A percentile compares a stretch with the other conserved stretches of the same genome.
These are phyloP conservation scores for Daldinia caldariorum DNA, from an alignment of 495 filamentous ascomycete species.

Conservation along the genomic window DNA sequence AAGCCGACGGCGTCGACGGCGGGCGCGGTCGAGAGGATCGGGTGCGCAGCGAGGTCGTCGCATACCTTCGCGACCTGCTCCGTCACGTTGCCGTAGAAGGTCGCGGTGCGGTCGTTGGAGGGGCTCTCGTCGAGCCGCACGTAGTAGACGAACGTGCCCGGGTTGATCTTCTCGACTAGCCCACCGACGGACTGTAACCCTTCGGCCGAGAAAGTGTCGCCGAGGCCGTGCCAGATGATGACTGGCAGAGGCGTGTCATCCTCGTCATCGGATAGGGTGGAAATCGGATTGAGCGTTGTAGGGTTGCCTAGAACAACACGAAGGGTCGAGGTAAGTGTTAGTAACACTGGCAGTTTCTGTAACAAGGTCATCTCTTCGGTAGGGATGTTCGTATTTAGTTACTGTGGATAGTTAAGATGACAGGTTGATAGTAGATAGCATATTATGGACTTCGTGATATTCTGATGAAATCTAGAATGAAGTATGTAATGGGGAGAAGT, in stretches of 20 bases:
- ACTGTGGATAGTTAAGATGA: neutral
- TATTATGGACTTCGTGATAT: constrained; percentile 15
- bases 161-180: constrained; percentile 76
- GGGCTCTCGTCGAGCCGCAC: constrained; percentile 77
- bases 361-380: constrained; percentile 25
- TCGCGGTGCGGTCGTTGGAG: constrained; percentile 75
- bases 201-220: constrained; percentile 76
- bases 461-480: constrained; percentile 15
- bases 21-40: constrained; percentile 79
- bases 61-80: constrained; percentile 82
- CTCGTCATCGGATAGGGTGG: constrained; percentile 44
- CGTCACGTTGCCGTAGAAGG: constrained; percentile 91
- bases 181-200: constrained; percentile 73
- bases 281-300: constrained; percentile 23
- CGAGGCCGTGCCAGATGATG: constrained; percentile 88
- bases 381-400: neutral
- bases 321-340: constrained; percentile 18
- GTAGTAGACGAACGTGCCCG: constrained; percentile 84
- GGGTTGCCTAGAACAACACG: constrained; percentile 34
- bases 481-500: constrained; percentile 1
- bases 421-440: constrained; percentile 10
- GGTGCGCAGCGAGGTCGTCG: constrained; percentile 77
- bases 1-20: constrained; percentile 93
- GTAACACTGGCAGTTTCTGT: constrained; percentile 29
- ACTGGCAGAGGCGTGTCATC: constrained; percentile 78